Conservation (phyloP, 306 rosid species). For the Prunus campanulata region DNA sequence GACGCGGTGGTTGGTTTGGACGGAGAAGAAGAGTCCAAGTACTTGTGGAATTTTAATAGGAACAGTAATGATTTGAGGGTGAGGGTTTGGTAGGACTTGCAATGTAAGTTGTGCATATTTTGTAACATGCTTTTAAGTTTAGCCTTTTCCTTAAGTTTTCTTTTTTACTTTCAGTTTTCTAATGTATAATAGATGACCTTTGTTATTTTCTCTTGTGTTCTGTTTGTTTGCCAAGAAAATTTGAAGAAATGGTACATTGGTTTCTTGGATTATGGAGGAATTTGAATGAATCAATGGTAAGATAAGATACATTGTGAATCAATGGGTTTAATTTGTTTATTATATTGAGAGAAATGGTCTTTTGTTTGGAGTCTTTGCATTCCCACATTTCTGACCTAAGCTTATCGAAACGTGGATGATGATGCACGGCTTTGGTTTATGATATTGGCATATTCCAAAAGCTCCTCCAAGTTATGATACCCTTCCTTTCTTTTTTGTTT, state of each 20-base stretch:
- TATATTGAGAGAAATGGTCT: no score
- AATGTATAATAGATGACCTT: background rate
- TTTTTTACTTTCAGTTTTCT: background rate
- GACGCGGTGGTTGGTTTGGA: slow-evolving; percentile 16
- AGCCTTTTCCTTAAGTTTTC: background rate
- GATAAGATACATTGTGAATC: no score
- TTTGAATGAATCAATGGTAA: no score
- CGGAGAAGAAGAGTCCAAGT: slow-evolving; percentile 21
- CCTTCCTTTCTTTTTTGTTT: no score
- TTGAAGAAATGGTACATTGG: background rate
- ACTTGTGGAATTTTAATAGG: slow-evolving; percentile 30
- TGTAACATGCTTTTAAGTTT: background rate
- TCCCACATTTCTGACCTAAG: no score
- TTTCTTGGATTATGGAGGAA: no score
- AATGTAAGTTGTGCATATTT: slow-evolving; percentile 27
- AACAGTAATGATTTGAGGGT: slow-evolving; percentile 12
- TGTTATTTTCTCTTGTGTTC: slow-evolving; percentile 8
- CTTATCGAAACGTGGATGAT: no score
- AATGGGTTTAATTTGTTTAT: no score
- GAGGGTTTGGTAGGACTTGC: slow-evolving; percentile 32
- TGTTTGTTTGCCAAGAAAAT: background rate
- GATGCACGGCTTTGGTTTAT: no score
- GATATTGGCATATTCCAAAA: no score
- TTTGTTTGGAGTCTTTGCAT: no score
- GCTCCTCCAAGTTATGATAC: no score